phyloP scores from a whole-genome alignment of 129 eudicot genomes.

The Heracleum sosnowskyi region DNA sequence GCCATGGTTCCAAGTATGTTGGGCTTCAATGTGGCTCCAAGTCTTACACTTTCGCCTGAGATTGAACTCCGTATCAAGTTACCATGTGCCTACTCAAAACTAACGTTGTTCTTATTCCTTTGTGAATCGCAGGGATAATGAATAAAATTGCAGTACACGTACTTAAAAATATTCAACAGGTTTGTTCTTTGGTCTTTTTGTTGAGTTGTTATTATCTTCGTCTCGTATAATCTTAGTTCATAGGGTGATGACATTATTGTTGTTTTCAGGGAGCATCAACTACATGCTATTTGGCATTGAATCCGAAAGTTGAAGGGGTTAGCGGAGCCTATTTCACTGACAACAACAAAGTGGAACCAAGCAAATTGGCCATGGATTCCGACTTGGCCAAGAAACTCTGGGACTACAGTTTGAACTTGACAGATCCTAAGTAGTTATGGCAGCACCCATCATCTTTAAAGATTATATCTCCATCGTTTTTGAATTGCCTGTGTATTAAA shows the following conservation, averaged over 20 bases:
- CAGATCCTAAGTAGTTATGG: constrained; percentile 9
- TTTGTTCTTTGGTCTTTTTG: constrained; percentile 21
- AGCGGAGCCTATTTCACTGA: constrained; percentile 56
- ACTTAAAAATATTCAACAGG: constrained; percentile 67
- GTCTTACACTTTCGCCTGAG: neutral
- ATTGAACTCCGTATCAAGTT: no score
- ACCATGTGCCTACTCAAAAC: neutral
- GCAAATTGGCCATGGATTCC: constrained; percentile 36
- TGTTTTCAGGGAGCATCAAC: constrained; percentile 77
- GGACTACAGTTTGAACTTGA: constrained; percentile 73
- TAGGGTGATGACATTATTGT: neutral
- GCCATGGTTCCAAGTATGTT: neutral
- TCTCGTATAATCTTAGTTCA: neutral
- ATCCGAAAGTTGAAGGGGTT: constrained; percentile 45
- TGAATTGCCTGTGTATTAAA: neutral
- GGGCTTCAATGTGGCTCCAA: neutral
- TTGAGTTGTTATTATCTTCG: no score
- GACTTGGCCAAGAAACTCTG: constrained; percentile 67
- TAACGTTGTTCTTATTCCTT: neutral
- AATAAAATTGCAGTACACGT: constrained; percentile 11
- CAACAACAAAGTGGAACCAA: constrained; percentile 41
- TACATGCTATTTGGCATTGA: constrained; percentile 71
- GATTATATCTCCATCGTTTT: no score
- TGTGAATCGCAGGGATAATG: constrained; percentile 36
- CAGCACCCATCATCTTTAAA: neutral